Conservation (phyloP, 805 yeast genomes). For the Barnettozyma sp. region DNA sequence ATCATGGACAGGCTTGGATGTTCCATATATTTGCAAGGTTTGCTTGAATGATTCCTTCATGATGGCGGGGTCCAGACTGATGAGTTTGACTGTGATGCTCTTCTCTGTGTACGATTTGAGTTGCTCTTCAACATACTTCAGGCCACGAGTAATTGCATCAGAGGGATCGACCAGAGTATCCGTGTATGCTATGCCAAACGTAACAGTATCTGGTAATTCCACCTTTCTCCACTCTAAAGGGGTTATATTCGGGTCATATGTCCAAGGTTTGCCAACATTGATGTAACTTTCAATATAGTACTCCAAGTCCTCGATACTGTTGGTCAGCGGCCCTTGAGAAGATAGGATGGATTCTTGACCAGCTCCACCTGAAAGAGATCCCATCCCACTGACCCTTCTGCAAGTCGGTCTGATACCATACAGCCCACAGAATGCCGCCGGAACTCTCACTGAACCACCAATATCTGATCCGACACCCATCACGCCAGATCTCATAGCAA, state of each 20-base stretch:
- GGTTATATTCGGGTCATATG: constrained; percentile 31
- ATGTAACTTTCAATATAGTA: constrained; percentile 53
- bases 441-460: constrained; percentile 65
- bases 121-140: constrained; percentile 46
- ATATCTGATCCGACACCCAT: constrained; percentile 65
- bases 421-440: constrained; percentile 57
- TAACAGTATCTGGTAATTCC: constrained; percentile 35
- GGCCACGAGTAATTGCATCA: constrained; percentile 53
- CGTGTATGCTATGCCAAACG: constrained; percentile 54
- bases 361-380: constrained; percentile 25
- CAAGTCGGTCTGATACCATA: constrained; percentile 59
- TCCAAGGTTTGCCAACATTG: constrained; percentile 58
- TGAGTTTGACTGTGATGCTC: constrained; percentile 34
- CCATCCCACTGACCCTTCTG: constrained; percentile 33
- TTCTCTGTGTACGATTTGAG: constrained; percentile 36
- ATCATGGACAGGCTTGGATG: constrained; percentile 44
- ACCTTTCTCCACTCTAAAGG: constrained; percentile 36
- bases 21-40: constrained; percentile 56
- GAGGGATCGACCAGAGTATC: constrained; percentile 63
- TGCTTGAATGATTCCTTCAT: constrained; percentile 47
- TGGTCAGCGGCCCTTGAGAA: constrained; percentile 64
- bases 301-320: constrained; percentile 59
- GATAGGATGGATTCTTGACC: constrained; percentile 54
- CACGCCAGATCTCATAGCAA: constrained; percentile 50
- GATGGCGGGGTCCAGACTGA: constrained; percentile 47